phyloP scores from a whole-genome alignment of 805 yeast species.

The Kodamaea kaohsiungensis region DNA sequence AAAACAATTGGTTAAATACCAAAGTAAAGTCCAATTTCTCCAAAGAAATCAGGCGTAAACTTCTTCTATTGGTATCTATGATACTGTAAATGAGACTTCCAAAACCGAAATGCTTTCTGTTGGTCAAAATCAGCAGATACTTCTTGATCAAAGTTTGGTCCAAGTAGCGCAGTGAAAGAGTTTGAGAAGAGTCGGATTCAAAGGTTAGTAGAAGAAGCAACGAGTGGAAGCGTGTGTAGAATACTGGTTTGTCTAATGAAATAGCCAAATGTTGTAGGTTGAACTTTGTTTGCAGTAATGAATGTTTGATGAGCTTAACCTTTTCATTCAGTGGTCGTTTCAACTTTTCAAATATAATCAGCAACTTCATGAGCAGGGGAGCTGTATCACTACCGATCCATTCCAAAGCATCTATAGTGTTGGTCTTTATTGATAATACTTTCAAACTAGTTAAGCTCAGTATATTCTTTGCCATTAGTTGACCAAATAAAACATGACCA shows the following conservation, averaged over 20 bases:
- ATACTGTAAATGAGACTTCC: not conserved
- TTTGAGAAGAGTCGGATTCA: not conserved
- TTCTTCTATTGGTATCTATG: not conserved
- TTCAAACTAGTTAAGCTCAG: not conserved
- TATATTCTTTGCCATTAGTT: not conserved
- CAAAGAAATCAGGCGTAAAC: not conserved
- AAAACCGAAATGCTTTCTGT: not conserved
- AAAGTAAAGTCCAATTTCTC: slow-evolving; percentile 5
- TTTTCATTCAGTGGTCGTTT: not conserved
- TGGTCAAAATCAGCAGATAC: not conserved
- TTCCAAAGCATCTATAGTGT: not conserved
- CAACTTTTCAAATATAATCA: not conserved
- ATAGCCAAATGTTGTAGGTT: not conserved
- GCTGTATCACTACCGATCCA: not conserved
- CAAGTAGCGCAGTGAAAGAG: not conserved
- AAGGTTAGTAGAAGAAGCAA: not conserved
- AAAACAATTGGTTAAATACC: not conserved
- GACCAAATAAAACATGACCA: too few relatives aligned
- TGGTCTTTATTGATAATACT: not conserved
- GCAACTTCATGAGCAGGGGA: not conserved
- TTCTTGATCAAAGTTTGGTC: not conserved
- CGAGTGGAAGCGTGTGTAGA: not conserved
- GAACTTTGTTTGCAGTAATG: not conserved
- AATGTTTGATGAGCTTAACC: not conserved
- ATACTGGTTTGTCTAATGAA: not conserved